Evolutionary conservation across 2,329 filamentous ascomycete genomes (phyloP), one percentile per base, ranked within the genome.

Genomic region (Lasiodiplodia gonubiensis): DNA sequence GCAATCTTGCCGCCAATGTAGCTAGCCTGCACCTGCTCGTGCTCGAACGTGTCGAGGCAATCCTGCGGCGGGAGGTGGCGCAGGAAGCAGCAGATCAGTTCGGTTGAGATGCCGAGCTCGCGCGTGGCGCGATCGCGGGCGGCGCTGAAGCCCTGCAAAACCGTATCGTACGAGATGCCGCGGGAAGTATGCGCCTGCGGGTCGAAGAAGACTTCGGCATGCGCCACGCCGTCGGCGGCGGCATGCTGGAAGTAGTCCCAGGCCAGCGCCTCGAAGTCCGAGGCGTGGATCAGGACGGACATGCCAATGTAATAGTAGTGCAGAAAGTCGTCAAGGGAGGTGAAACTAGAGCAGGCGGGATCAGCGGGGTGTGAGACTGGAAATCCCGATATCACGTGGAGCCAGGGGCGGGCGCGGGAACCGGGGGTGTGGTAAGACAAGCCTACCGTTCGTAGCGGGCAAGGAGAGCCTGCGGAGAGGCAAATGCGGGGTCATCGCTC

Each of bases 121-220:
- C 75, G 76, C 72, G 87, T 81, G 1, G 91, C 91, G 25, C 86
- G 84, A 65, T 79, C 74, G 71, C 88, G 85, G 1, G 89, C 91
- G 1, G 82, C 82, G 0, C 80, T 80, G 72, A 92, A 88, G 2
- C 91, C 92, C 3, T 78, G 75, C 3, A 93, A 83, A 25, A 93
- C 85, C 2, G 86, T 89, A 18, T 84, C 80, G 74, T 92, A 90
- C 8, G 82, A 71, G 3, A 94, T 80, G 5, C 89, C 89, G 21
- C 90, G 85, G 14, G 79, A 80, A 4, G 87, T 85, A 77, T 94
- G 92, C 1, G 89, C 90, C 77, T 94, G 91, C 1, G 91, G 91
- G 76, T 94, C 92, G 80, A 94, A 93, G 80, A 93, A 94, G 70
- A 93, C 85, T 77, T 94, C 91, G 16, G 89, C 89, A 74, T 94